These are phyloP conservation scores for Annulohypoxylon truncatum DNA, from an alignment of 2,329 filamentous ascomycete species.

Conservation along the genomic window DNA sequence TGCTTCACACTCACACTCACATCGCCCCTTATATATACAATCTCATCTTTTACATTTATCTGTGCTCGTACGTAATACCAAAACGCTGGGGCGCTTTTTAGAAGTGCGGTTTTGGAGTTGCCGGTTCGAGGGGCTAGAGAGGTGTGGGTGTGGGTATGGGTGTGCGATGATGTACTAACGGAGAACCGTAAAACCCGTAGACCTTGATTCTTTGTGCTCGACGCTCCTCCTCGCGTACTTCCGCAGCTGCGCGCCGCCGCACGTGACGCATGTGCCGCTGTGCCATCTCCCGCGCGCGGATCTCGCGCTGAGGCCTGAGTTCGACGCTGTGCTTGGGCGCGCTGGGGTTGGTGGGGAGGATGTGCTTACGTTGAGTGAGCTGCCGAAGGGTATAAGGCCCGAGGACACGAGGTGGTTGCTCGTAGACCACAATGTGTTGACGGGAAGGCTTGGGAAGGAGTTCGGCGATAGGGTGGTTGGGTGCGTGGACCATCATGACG, in stretches of 20 bases:
- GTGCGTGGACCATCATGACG: conserved; percentile 83
- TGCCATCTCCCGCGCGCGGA: conserved; percentile 77
- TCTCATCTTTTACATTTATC: too few species aligned
- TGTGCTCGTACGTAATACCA: too few species aligned
- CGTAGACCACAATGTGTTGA: conserved; percentile 82
- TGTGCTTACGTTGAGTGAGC: conserved; percentile 72
- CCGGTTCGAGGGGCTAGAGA: too few species aligned
- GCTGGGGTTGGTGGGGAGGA: conserved; percentile 70
- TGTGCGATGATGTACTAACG: not conserved
- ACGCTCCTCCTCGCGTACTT: conserved; percentile 81
- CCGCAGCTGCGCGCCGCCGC: conserved; percentile 67
- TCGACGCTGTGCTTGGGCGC: conserved; percentile 71
- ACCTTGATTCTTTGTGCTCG: conserved; percentile 83
- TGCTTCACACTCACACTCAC: too few species aligned
- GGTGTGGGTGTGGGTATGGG: too few species aligned
- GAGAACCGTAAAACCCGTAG: conserved; percentile 61
- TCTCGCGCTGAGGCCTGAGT: conserved; percentile 78
- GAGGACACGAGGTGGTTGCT: conserved; percentile 75
- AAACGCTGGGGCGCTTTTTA: too few species aligned
- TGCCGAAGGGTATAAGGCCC: conserved; percentile 60
- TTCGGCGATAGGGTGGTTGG: conserved; percentile 68
- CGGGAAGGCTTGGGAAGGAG: conserved; percentile 67
- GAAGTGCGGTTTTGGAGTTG: too few species aligned
- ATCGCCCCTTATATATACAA: too few species aligned
- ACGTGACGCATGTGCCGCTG: conserved; percentile 75